Conservation (phyloP, 768 basidiomycete species). For the Suillus subalutaceus region DNA sequence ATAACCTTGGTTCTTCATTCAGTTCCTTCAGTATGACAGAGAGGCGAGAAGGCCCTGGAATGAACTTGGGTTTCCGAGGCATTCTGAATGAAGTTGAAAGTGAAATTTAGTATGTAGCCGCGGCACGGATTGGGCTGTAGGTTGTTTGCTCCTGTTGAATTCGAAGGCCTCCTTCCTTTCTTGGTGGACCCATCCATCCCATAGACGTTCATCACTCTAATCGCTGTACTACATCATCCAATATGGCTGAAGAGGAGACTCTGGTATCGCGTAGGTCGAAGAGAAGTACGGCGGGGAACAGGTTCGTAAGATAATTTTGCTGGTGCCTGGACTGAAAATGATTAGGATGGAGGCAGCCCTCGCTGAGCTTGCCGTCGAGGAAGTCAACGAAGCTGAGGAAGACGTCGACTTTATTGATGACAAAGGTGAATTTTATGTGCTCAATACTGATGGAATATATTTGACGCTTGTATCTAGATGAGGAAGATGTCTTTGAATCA, state of each 20-base stretch:
- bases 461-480: constrained; percentile 48
- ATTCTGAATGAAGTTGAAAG: constrained; percentile 1
- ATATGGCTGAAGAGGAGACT: constrained; percentile 13
- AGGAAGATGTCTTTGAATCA: constrained; percentile 80
- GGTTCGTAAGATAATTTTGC: constrained; percentile 42
- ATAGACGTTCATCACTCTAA: background rate
- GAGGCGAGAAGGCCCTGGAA: constrained; percentile 56
- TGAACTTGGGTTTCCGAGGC: constrained; percentile 27
- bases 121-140: background rate
- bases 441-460: background rate
- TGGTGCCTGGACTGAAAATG: constrained; percentile 11
- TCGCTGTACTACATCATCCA: background rate
- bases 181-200: background rate
- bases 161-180: constrained; percentile 20
- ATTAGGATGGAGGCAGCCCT: constrained; percentile 76
- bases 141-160: constrained; percentile 29
- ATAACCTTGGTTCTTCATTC: constrained; percentile 52
- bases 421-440: constrained; percentile 47
- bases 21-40: constrained; percentile 56
- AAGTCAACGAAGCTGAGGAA: constrained; percentile 64
- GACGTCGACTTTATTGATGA: constrained; percentile 72
- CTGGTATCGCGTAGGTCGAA: constrained; percentile 52
- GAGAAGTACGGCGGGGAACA: constrained; percentile 79
- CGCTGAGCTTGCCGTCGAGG: constrained; percentile 53
- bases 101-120: constrained; percentile 8